A percentile compares a stretch with the other conserved stretches of the same genome.
phyloP scores from a whole-genome alignment of 352 stramenopile genomes.

The Globisporangium heterothallicum region DNA sequence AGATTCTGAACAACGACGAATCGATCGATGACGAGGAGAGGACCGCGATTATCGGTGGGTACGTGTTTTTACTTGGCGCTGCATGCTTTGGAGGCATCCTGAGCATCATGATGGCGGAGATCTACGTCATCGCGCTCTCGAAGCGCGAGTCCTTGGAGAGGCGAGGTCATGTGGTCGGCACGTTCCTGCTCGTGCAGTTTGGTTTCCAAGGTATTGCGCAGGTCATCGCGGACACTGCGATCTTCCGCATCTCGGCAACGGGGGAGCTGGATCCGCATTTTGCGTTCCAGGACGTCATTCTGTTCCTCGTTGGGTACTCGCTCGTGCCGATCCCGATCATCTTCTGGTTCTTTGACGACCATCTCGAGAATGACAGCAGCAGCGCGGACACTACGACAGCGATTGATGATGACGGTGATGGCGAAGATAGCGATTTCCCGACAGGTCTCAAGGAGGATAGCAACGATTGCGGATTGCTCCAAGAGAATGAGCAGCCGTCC shows the following conservation, averaged over 20 bases:
- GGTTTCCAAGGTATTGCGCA: conserved; percentile 30
- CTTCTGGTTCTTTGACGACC: conserved; percentile 31
- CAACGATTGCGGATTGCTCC: conserved; percentile 16
- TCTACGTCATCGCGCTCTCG: conserved; percentile 40
- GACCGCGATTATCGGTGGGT: conserved; percentile 21
- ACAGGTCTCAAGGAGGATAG: conserved; percentile 15
- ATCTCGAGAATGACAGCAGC: conserved; percentile 10
- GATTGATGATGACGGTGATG: conserved; percentile 4
- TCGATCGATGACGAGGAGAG: conserved; percentile 19
- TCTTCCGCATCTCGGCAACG: conserved; percentile 23
- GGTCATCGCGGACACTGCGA: conserved; percentile 20
- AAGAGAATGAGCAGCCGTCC: conserved; percentile 10
- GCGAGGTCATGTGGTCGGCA: conserved; percentile 32
- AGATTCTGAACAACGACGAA: conserved; percentile 17
- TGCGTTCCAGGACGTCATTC: conserved; percentile 21
- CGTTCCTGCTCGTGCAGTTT: conserved; percentile 33
- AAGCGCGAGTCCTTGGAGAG: conserved; percentile 21
- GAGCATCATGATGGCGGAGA: conserved; percentile 34
- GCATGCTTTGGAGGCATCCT: conserved; percentile 42
- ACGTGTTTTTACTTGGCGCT: conserved; percentile 29
- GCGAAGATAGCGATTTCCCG: conserved; percentile 6
- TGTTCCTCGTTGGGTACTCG: conserved; percentile 33
- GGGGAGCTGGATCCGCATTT: conserved; percentile 11
- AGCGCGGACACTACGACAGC: conserved; percentile 1
- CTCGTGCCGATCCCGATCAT: conserved; percentile 34